These are phyloP conservation scores for Penicillium sp. DNA, from an alignment of 2,329 filamentous ascomycete species.

Conservation along the genomic window DNA sequence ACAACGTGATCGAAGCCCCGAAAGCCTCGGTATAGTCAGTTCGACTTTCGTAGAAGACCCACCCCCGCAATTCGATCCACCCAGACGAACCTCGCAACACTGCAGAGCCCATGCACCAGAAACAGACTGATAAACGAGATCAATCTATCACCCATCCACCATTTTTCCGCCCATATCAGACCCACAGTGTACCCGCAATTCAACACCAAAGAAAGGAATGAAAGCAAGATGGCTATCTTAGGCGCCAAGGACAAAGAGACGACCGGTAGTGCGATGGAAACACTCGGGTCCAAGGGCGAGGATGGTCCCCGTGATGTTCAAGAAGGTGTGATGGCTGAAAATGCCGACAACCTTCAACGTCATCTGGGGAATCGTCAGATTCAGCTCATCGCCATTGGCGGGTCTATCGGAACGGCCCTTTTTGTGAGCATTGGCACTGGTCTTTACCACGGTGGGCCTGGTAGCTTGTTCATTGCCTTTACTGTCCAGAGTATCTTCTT, in stretches of 20 bases:
- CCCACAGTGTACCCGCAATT: neutral
- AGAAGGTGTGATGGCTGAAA: constrained; percentile 29
- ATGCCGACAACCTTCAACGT: constrained; percentile 24
- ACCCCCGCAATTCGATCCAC: neutral
- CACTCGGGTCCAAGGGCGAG: constrained; percentile 15
- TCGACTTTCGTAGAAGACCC: neutral
- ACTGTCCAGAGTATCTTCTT: constrained; percentile 32
- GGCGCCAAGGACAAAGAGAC: constrained; percentile 14
- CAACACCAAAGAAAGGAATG: constrained; percentile 3
- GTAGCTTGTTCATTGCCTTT: constrained; percentile 40
- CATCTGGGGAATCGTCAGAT: constrained; percentile 27
- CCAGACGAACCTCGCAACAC: neutral
- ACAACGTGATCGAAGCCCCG: neutral
- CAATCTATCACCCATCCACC: neutral
- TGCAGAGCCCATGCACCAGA: neutral
- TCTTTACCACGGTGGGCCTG: constrained; percentile 40
- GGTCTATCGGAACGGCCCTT: constrained; percentile 41
- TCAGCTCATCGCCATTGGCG: constrained; percentile 41
- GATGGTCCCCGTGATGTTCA: constrained; percentile 20
- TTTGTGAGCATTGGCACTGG: constrained; percentile 42
- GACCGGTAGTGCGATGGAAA: constrained; percentile 9
- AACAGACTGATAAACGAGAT: constrained; percentile 1
- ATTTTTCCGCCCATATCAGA: neutral
- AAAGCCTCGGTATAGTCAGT: neutral
- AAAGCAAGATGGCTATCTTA: constrained; percentile 14